Conservation (phyloP, 768 basidiomycete genomes). For the Hysterangium stoloniferum region DNA sequence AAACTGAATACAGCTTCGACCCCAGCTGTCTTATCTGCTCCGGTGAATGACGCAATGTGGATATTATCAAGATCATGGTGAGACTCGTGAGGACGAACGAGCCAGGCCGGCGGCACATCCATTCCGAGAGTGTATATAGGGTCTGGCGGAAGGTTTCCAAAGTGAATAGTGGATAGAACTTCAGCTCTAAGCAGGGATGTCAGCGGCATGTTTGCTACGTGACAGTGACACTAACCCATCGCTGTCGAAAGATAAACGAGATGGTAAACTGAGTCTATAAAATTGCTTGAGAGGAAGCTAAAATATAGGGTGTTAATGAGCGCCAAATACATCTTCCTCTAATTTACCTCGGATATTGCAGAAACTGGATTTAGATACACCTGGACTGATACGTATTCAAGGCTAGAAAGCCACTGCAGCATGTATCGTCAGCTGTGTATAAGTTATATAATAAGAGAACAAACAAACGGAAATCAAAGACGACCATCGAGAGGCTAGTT, state of each 20-base stretch:
- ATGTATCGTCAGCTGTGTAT: not conserved
- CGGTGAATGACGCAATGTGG: constrained; percentile 60
- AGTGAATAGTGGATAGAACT: constrained; percentile 47
- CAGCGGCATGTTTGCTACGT: not conserved
- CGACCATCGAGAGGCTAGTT: constrained; percentile 80
- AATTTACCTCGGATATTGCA: constrained; percentile 54
- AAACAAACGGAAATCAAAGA: constrained; percentile 61
- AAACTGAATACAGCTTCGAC: constrained; percentile 79
- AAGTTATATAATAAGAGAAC: not conserved
- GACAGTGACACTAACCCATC: constrained; percentile 40
- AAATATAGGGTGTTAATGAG: not conserved
- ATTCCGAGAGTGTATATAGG: constrained; percentile 92
- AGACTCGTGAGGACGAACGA: constrained; percentile 83
- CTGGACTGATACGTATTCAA: constrained; percentile 60
- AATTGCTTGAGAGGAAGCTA: constrained; percentile 89
- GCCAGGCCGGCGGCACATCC: constrained; percentile 89
- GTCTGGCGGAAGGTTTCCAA: constrained; percentile 68
- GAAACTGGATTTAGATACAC: constrained; percentile 71
- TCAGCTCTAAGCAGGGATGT: constrained; percentile 44
- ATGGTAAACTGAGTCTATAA: constrained; percentile 70
- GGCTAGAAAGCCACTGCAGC: constrained; percentile 53
- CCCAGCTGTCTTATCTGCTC: constrained; percentile 41
- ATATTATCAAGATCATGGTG: constrained; percentile 95
- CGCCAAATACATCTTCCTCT: not conserved
- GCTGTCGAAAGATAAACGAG: constrained; percentile 56